These are phyloP conservation scores for Suillus sp. DNA, from an alignment of 768 basidiomycete species.

Conservation along the genomic window DNA sequence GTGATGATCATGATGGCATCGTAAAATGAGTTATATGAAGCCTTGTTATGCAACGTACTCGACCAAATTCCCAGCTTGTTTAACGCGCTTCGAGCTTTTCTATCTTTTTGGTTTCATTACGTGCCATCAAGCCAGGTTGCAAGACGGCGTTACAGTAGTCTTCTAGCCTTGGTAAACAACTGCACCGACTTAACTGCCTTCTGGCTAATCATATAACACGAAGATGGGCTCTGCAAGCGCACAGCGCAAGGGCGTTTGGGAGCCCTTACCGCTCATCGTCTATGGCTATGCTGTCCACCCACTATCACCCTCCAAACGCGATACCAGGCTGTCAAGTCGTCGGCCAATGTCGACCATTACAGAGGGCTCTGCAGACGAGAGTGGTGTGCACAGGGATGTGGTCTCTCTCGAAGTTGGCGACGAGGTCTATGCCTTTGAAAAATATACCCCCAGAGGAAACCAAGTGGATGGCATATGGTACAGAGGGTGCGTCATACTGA, in stretches of 20 bases:
- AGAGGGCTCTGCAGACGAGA: slow-evolving; percentile 57
- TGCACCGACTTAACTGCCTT: background rate
- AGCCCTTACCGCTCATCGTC: slow-evolving; percentile 71
- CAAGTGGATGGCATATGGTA: slow-evolving; percentile 88
- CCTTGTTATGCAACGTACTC: slow-evolving; percentile 2
- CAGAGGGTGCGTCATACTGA: slow-evolving; percentile 71
- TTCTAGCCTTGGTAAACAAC: slow-evolving; percentile 1
- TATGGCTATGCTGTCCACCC: slow-evolving; percentile 93
- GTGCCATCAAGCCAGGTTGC: background rate
- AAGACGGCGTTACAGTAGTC: background rate
- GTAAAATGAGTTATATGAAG: slow-evolving; percentile 1
- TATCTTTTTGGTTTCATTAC: slow-evolving; percentile 2
- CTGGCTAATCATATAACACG: background rate
- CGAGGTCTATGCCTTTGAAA: slow-evolving; percentile 96
- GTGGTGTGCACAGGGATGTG: slow-evolving; percentile 68
- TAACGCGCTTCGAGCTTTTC: slow-evolving; percentile 1
- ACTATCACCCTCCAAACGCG: slow-evolving; percentile 71
- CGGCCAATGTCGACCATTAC: slow-evolving; percentile 45
- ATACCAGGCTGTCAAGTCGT: slow-evolving; percentile 59
- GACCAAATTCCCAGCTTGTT: slow-evolving; percentile 3
- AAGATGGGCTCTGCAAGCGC: slow-evolving; percentile 25
- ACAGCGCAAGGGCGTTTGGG: slow-evolving; percentile 53
- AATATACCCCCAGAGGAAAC: slow-evolving; percentile 72
- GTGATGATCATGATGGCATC: background rate
- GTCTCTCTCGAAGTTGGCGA: slow-evolving; percentile 93